These are phyloP conservation scores for Argentina anserina DNA, from an alignment of 306 rosid species.

Conservation along the genomic window DNA sequence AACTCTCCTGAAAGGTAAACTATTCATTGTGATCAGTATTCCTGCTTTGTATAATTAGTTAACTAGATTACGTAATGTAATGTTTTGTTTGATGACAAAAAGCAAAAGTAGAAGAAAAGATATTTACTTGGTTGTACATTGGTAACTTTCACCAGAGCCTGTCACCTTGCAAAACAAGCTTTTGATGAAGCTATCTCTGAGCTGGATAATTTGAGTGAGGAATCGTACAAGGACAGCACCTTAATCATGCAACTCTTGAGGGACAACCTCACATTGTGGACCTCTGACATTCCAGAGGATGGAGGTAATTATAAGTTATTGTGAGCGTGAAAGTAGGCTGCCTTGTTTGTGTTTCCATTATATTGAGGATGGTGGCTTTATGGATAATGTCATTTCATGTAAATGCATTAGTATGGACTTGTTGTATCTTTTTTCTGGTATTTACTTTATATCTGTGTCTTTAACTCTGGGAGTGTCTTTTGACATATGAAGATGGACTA, in stretches of 20 bases:
- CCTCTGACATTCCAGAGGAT: slow-evolving; percentile 36
- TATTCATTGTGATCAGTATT: not conserved
- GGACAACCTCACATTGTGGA: slow-evolving; percentile 38
- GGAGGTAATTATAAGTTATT: slow-evolving; percentile 20
- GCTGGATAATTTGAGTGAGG: slow-evolving; percentile 48
- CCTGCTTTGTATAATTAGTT: not conserved
- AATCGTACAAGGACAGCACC: slow-evolving; percentile 37
- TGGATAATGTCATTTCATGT: not conserved
- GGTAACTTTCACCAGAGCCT: slow-evolving; percentile 43
- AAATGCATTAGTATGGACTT: not conserved
- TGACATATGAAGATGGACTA: too few species aligned
- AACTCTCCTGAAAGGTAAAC: slow-evolving; percentile 32
- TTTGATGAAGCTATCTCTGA: slow-evolving; percentile 67
- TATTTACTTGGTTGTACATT: not conserved
- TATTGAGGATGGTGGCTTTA: not conserved
- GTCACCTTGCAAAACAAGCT: slow-evolving; percentile 64
- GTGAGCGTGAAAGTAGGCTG: not conserved
- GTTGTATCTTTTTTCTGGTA: too few species aligned
- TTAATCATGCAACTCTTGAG: slow-evolving; percentile 34
- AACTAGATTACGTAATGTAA: not conserved
- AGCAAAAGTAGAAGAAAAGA: not conserved
- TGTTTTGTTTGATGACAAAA: not conserved
- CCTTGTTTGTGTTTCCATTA: not conserved
- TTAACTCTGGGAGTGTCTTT: too few species aligned
- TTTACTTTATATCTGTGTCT: too few species aligned